Percentiles rank a stretch among this genome's conserved stretches.
Evolutionary conservation across 495 filamentous ascomycete genomes (phyloP).

Genomic region (Lasiosphaeria hispida): DNA sequence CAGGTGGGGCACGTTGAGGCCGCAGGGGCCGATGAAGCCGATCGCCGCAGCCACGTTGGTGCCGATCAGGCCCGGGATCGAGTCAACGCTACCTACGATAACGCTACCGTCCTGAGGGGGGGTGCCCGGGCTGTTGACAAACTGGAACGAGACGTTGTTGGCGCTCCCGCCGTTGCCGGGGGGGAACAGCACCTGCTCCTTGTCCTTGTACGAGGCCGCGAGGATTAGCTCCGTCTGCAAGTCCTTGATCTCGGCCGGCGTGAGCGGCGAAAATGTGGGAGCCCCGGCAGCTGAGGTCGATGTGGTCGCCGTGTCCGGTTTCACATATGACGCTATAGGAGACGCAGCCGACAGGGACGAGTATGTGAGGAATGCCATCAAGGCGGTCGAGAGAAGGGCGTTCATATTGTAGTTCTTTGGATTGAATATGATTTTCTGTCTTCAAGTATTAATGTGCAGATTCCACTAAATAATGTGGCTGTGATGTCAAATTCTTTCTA

Average conservation of each 20-base stretch:
- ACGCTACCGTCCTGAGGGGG: conserved; percentile 33
- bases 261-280: conserved; percentile 13
- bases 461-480: no score
- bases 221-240: conserved; percentile 18
- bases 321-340: no score
- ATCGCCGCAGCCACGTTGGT: conserved; percentile 35
- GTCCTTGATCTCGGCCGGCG: conserved; percentile 15
- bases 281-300: conserved; percentile 9
- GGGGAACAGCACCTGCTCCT: conserved; percentile 18
- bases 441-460: no score
- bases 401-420: no score
- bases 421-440: no score
- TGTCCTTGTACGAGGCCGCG: conserved; percentile 18
- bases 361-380: no score
- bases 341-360: no score
- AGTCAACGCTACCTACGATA: conserved; percentile 37
- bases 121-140: conserved; percentile 21
- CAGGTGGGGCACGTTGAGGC: conserved; percentile 47
- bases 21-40: conserved; percentile 47
- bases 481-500: no score
- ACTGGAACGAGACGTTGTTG: conserved; percentile 32
- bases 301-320: conserved; percentile 4
- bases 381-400: no score
- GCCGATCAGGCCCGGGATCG: conserved; percentile 43
- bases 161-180: conserved; percentile 18